Evolutionary conservation across 106 monocot species (phyloP).

Genomic region (Dendrobium officinale): DNA sequence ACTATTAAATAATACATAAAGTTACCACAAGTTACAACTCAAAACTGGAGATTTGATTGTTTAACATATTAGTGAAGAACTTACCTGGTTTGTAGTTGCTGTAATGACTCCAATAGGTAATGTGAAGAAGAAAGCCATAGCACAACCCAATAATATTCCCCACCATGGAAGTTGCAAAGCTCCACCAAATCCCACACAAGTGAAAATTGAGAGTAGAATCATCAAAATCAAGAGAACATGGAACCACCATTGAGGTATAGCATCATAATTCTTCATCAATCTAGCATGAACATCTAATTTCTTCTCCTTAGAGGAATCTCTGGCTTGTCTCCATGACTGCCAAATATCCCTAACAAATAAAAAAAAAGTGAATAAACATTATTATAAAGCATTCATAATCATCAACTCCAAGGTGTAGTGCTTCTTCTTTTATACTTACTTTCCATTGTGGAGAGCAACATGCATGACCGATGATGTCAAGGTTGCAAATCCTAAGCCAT

Average conservation of each 20-base stretch:
- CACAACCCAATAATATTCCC: conserved; percentile 71
- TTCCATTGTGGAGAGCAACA: conserved; percentile 70
- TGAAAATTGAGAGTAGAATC: conserved; percentile 34
- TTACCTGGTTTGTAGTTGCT: conserved; percentile 80
- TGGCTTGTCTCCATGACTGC: conserved; percentile 16
- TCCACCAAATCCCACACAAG: conserved; percentile 44
- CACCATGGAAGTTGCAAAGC: conserved; percentile 94
- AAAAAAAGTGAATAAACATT: not conserved
- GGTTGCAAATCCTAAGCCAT: conserved; percentile 62
- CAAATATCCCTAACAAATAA: conserved; percentile 9
- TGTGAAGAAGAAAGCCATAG: conserved; percentile 66
- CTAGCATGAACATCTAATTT: conserved; percentile 16
- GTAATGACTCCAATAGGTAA: conserved; percentile 79
- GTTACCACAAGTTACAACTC: not conserved
- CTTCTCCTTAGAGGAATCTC: conserved; percentile 10
- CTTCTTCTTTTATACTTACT: conserved; percentile 16
- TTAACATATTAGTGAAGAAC: not conserved
- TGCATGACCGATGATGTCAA: conserved; percentile 60
- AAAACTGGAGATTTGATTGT: not conserved
- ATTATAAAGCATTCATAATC: too few relatives aligned
- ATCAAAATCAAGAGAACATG: conserved; percentile 39
- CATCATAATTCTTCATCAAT: conserved; percentile 76
- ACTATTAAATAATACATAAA: not conserved
- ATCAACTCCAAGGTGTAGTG: too few relatives aligned
- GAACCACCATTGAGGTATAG: conserved; percentile 90